Percentiles rank a stretch among this genome's conserved stretches.
Evolutionary conservation across 2,329 filamentous ascomycete genomes (phyloP).

Genomic region (Colletotrichum siamense): DNA sequence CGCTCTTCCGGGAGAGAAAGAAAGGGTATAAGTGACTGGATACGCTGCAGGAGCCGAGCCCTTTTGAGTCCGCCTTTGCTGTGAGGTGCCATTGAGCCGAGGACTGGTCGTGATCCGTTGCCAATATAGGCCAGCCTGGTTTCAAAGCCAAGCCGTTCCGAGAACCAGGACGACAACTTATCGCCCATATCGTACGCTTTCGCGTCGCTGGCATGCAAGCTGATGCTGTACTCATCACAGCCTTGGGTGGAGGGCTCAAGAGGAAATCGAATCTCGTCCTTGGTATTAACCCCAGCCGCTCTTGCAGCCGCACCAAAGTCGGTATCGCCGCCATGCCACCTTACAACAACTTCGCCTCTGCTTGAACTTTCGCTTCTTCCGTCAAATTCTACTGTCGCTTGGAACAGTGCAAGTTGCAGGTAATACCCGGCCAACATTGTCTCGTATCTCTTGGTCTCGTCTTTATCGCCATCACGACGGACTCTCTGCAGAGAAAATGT

Average conservation of each 20-base stretch:
- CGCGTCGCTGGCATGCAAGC: conserved; percentile 64
- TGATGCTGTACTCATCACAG: conserved; percentile 55
- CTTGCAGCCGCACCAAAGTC: not conserved
- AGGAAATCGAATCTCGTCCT: not conserved
- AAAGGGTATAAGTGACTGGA: conserved; percentile 36
- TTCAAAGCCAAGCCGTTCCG: conserved; percentile 65
- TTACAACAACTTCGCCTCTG: not conserved
- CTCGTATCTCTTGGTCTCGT: not conserved
- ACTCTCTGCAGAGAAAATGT: not conserved
- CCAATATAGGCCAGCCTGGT: conserved; percentile 71
- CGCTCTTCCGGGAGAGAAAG: conserved; percentile 38
- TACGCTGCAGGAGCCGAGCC: not conserved
- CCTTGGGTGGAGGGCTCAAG: not conserved
- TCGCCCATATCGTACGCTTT: conserved; percentile 68
- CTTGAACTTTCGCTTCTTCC: not conserved
- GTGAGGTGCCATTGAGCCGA: conserved; percentile 59
- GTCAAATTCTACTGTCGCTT: not conserved
- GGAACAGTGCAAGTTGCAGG: not conserved
- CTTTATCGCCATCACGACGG: not conserved
- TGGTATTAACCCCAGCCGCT: not conserved
- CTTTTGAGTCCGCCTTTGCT: not conserved
- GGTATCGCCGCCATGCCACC: not conserved
- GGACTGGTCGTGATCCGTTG: conserved; percentile 61
- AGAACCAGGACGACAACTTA: conserved; percentile 69
- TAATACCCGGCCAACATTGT: not conserved